Evolutionary conservation across 331 rosid species (phyloP).

Genomic region (Spiraea crenata): DNA sequence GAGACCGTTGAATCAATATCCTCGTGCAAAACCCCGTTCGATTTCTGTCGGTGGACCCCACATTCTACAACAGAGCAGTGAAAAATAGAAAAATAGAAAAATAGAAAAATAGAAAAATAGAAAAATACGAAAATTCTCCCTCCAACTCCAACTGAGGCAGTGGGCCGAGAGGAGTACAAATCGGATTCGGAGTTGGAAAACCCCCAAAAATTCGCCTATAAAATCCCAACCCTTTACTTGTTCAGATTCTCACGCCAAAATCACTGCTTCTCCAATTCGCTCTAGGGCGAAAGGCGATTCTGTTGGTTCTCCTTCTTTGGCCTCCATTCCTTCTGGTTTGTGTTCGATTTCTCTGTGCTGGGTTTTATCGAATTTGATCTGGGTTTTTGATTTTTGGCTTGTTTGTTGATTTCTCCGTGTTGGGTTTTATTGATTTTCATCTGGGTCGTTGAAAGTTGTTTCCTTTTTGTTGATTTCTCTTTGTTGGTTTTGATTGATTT

Average conservation of each 20-base stretch:
- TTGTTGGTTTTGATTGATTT: too few relatives aligned
- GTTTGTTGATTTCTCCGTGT: neutral
- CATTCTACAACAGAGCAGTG: neutral
- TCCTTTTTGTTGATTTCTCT: too few relatives aligned
- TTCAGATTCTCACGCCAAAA: neutral
- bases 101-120: too few relatives aligned
- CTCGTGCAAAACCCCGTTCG: neutral
- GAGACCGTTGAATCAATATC: neutral
- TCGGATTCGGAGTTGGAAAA: neutral
- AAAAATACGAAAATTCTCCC: constrained; percentile 9
- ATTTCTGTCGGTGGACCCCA: neutral
- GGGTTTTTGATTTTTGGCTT: neutral
- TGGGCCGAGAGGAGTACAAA: neutral
- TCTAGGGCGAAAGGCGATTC: too few relatives aligned
- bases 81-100: too few relatives aligned
- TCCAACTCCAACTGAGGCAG: neutral
- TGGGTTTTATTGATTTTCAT: neutral
- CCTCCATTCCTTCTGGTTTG: neutral
- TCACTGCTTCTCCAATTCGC: neutral
- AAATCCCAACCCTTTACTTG: neutral
- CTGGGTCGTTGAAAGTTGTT: neutral
- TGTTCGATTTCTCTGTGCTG: neutral
- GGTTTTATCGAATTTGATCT: neutral
- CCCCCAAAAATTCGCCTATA: neutral
- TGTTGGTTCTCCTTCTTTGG: neutral